These are phyloP conservation scores for Bruguiera parviflora DNA, from an alignment of 345 rosid species.

Conservation along the genomic window DNA sequence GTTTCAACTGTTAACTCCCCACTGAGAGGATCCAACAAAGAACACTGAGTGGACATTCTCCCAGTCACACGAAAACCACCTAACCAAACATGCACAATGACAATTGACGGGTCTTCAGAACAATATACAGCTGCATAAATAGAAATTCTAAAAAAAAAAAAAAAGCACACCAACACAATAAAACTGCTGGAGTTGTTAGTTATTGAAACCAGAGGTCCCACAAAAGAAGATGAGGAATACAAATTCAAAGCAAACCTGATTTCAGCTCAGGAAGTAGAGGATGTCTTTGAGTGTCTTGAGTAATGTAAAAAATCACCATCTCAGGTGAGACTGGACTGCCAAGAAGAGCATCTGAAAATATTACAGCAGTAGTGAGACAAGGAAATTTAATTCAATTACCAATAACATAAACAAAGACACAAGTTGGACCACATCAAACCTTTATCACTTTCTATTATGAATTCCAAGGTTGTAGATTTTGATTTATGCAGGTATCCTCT, in stretches of 20 bases:
- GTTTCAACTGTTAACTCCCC: constrained; percentile 80
- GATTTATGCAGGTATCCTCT: constrained; percentile 83
- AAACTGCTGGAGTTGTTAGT: not conserved
- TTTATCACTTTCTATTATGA: constrained; percentile 70
- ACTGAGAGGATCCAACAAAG: constrained; percentile 66
- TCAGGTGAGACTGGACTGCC: constrained; percentile 70
- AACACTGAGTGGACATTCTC: constrained; percentile 65
- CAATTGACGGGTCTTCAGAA: constrained; percentile 13
- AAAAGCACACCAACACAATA: not conserved
- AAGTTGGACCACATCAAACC: constrained; percentile 32
- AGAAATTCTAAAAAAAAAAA: not conserved
- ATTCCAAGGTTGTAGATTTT: constrained; percentile 60
- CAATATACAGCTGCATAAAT: not conserved
- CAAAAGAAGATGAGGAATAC: not conserved
- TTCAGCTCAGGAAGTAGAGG: constrained; percentile 80
- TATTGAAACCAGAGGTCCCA: not conserved
- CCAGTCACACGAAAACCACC: constrained; percentile 90
- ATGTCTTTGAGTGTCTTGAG: constrained; percentile 90
- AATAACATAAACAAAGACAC: constrained; percentile 6
- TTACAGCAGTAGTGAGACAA: constrained; percentile 9
- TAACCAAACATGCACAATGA: constrained; percentile 27
- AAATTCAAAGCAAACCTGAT: constrained; percentile 44
- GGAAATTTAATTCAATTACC: constrained; percentile 6
- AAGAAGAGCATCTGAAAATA: constrained; percentile 58
- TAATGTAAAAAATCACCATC: constrained; percentile 74